These are phyloP conservation scores for Ricinus communis DNA, from an alignment of 345 rosid species.

Conservation along the genomic window DNA sequence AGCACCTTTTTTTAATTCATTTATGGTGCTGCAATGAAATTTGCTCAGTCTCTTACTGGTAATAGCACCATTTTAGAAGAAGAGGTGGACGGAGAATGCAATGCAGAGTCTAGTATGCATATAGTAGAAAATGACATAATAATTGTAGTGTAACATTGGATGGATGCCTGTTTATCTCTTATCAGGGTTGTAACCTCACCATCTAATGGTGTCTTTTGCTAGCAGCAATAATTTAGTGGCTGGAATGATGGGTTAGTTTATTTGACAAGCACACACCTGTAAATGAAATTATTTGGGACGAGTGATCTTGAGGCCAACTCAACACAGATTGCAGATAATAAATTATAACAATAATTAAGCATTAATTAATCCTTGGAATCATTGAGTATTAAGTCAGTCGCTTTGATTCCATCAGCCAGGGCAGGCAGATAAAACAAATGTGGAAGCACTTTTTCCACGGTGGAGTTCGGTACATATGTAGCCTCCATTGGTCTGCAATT, in stretches of 20 bases:
- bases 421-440: no score
- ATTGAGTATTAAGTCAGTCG: no score
- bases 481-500: no score
- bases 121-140: not conserved
- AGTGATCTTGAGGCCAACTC: not conserved
- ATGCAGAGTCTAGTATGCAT: not conserved
- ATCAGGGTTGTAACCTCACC: not conserved
- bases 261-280: not conserved
- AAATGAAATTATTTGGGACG: not conserved
- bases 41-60: not conserved
- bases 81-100: conserved; percentile 3
- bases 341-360: not conserved
- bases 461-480: not conserved
- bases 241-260: not conserved
- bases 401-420: no score
- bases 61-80: not conserved
- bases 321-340: not conserved
- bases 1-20: not conserved
- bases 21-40: not conserved
- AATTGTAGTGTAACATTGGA: conserved; percentile 11
- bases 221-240: not conserved
- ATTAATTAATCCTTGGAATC: no score
- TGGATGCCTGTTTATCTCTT: conserved; percentile 8
- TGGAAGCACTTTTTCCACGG: no score
- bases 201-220: not conserved